Conservation (phyloP, 1,139 yeast species). For the Wickerhamomyces sp. region DNA sequence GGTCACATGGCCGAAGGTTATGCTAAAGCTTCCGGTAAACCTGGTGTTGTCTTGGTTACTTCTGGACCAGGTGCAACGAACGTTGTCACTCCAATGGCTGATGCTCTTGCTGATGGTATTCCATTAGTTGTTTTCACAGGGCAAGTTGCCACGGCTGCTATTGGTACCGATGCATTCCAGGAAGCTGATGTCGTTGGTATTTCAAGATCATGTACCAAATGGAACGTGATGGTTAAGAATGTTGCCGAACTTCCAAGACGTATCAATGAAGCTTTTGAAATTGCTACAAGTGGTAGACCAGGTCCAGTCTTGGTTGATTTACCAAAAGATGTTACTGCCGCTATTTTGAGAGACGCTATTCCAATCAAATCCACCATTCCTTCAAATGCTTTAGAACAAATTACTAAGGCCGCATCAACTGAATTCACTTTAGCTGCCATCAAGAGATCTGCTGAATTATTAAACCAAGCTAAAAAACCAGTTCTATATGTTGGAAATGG, state of each 20-base stretch:
- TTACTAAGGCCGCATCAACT: constrained; percentile 68
- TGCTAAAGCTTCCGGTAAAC: constrained; percentile 91
- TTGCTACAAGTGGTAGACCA: constrained; percentile 94
- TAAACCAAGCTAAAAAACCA: constrained; percentile 84
- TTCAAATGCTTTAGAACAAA: constrained; percentile 65
- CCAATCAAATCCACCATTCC: constrained; percentile 86
- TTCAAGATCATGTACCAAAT: constrained; percentile 94
- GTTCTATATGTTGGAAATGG: constrained; percentile 92
- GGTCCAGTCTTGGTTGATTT: constrained; percentile 97
- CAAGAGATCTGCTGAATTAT: constrained; percentile 67
- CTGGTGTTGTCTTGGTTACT: constrained; percentile 97
- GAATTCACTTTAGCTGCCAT: constrained; percentile 77
- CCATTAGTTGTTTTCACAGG: constrained; percentile 98
- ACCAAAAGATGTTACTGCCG: constrained; percentile 97
- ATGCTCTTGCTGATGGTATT: constrained; percentile 95
- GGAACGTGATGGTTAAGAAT: constrained; percentile 98
- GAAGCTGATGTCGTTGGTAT: constrained; percentile 98
- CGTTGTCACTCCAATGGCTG: constrained; percentile 96
- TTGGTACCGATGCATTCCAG: constrained; percentile 98
- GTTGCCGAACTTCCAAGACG: constrained; percentile 93
- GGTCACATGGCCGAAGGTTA: constrained; percentile 99
- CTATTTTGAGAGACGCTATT: constrained; percentile 79
- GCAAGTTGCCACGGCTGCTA: constrained; percentile 92
- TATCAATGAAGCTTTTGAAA: constrained; percentile 96
- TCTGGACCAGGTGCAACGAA: constrained; percentile 99